Percentiles rank a stretch among this genome's conserved stretches.
Evolutionary conservation across 2,329 filamentous ascomycete genomes (phyloP).

Genomic region (Ustulina deusta): DNA sequence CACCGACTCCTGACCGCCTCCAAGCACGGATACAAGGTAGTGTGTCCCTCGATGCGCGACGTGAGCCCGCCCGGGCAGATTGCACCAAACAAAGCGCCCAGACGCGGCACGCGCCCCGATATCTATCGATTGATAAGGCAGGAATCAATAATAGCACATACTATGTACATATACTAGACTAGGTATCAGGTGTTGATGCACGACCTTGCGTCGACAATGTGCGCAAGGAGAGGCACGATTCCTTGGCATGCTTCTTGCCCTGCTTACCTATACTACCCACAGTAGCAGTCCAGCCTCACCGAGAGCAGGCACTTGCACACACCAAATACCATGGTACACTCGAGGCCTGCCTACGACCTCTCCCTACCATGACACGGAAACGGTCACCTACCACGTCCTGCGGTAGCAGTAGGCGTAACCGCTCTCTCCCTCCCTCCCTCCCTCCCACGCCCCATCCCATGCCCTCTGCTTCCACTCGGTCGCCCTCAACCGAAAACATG

Average conservation of each 20-base stretch:
- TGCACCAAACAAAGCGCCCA: constrained; percentile 36
- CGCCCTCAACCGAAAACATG: constrained; percentile 34
- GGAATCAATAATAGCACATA: no score
- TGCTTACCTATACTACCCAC: no score
- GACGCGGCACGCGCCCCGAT: constrained; percentile 33
- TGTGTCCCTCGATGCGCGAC: constrained; percentile 19
- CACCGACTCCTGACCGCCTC: constrained; percentile 35
- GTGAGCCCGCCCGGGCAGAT: constrained; percentile 5
- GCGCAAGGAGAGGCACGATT: constrained; percentile 37
- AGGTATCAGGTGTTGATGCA: constrained; percentile 1
- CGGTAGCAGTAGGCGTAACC: neutral
- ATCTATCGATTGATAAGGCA: constrained; percentile 31
- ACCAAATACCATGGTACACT: constrained; percentile 29
- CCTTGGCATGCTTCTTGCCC: constrained; percentile 41
- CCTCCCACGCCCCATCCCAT: constrained; percentile 18
- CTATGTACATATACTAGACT: no score
- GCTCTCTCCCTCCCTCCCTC: constrained; percentile 5
- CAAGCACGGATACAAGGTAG: constrained; percentile 26
- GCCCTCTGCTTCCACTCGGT: constrained; percentile 27
- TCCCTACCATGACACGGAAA: constrained; percentile 10
- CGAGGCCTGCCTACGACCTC: no score
- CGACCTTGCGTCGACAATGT: constrained; percentile 37
- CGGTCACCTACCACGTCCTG: constrained; percentile 14
- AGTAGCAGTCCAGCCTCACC: no score
- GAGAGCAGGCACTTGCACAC: constrained; percentile 12